Evolutionary conservation across 176 grass and related monocot species (phyloP).

Genomic region (Calamus simplicifolius): DNA sequence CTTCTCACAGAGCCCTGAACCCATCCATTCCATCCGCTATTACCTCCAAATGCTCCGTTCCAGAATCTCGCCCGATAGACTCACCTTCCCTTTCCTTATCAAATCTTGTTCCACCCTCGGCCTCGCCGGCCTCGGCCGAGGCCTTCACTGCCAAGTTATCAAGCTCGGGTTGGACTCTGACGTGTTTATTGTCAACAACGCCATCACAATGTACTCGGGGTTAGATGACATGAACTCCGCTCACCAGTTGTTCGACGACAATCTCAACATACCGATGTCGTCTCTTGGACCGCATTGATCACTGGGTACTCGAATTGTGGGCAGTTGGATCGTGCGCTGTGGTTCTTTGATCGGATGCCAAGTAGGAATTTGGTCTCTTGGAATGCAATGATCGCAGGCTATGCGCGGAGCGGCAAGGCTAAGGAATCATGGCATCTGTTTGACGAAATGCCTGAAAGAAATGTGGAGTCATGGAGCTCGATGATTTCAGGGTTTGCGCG

Average conservation of each 20-base stretch:
- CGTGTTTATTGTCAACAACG: conserved; percentile 20
- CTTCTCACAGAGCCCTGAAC: conserved; percentile 21
- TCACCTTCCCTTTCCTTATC: conserved; percentile 53
- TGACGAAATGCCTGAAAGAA: conserved; percentile 15
- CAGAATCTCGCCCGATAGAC: conserved; percentile 24
- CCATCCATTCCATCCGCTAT: conserved; percentile 9
- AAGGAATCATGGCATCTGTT: conserved; percentile 4
- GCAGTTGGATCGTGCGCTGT: conserved; percentile 5
- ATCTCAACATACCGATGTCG: conserved; percentile 3
- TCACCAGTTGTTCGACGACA: conserved; percentile 19
- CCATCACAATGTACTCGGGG: conserved; percentile 18
- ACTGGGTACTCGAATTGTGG: conserved; percentile 18
- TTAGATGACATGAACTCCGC: conserved; percentile 12
- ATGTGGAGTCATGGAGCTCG: conserved; percentile 22
- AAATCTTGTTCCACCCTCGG: conserved; percentile 1
- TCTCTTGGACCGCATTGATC: conserved; percentile 23
- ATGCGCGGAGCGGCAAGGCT: conserved; percentile 3
- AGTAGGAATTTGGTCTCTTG: conserved; percentile 12
- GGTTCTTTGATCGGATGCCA: conserved; percentile 22
- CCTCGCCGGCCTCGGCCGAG: conserved; percentile 9
- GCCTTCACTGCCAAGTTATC: conserved; percentile 35
- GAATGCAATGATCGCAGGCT: conserved; percentile 17
- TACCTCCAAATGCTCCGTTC: conserved; percentile 19
- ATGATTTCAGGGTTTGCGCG: conserved; percentile 18
- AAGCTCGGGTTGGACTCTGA: conserved; percentile 14